These are phyloP conservation scores for Epichloe sp. DNA, from an alignment of 2,329 filamentous ascomycete species.

Conservation along the genomic window DNA sequence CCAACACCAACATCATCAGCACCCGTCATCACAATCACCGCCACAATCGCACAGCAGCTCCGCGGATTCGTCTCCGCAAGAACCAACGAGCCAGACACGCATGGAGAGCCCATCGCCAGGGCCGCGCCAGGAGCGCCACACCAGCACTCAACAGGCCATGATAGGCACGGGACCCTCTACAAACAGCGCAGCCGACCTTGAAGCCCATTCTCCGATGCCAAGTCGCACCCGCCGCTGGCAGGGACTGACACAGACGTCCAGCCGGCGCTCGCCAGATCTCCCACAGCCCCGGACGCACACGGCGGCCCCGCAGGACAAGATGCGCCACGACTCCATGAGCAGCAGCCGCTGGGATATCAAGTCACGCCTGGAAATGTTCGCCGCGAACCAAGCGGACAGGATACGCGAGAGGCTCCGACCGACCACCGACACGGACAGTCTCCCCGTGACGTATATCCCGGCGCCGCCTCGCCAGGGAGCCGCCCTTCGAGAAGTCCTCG, in stretches of 20 bases:
- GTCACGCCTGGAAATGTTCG: slow-evolving; percentile 46
- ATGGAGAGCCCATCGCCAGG: slow-evolving; percentile 15
- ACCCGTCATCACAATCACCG: neutral
- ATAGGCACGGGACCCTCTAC: slow-evolving; percentile 9
- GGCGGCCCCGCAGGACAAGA: neutral
- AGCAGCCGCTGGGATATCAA: slow-evolving; percentile 41
- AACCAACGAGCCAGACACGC: slow-evolving; percentile 12
- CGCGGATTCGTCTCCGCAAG: slow-evolving; percentile 22
- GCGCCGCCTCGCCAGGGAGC: slow-evolving; percentile 46
- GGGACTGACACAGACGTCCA: slow-evolving; percentile 2
- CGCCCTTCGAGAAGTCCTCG: slow-evolving; percentile 41
- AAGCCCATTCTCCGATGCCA: slow-evolving; percentile 14
- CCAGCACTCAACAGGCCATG: slow-evolving; percentile 8
- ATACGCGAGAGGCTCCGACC: slow-evolving; percentile 43
- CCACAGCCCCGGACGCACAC: neutral
- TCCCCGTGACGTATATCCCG: slow-evolving; percentile 46
- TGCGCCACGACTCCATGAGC: slow-evolving; percentile 10
- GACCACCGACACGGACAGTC: slow-evolving; percentile 37
- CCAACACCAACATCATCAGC: neutral
- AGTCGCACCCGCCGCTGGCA: slow-evolving; percentile 16
- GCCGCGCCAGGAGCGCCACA: slow-evolving; percentile 4
- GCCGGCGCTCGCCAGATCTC: neutral
- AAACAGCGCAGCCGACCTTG: slow-evolving; percentile 13
- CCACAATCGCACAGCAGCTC: slow-evolving; percentile 3
- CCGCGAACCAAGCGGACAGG: slow-evolving; percentile 45